phyloP scores from a whole-genome alignment of 2,329 filamentous ascomycete species.

The Colletotrichum acutatum region DNA sequence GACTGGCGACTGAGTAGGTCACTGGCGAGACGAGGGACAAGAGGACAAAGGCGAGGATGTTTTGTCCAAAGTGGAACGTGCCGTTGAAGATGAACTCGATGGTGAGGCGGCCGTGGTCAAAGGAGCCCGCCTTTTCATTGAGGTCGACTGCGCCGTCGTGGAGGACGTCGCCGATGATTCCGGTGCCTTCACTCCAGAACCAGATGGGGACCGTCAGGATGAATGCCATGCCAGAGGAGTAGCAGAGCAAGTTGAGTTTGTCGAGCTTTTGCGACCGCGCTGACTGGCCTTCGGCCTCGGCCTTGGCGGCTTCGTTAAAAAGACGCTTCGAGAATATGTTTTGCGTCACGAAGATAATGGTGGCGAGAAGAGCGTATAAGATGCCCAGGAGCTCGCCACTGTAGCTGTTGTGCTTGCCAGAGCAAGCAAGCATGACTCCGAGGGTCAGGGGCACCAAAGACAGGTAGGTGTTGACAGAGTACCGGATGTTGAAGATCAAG shows the following conservation, averaged over 20 bases:
- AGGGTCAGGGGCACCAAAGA: conserved; percentile 91
- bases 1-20: conserved; percentile 93
- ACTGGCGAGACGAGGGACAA: conserved; percentile 95
- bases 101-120: conserved; percentile 77
- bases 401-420: conserved; percentile 76
- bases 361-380: conserved; percentile 86
- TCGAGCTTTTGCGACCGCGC: conserved; percentile 83
- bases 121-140: conserved; percentile 69
- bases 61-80: conserved; percentile 95
- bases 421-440: conserved; percentile 97
- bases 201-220: conserved; percentile 89
- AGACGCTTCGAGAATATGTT: conserved; percentile 99
- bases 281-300: conserved; percentile 77
- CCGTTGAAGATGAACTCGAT: conserved; percentile 98
- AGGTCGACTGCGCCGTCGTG: conserved; percentile 81
- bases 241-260: conserved; percentile 96
- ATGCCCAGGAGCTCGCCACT: conserved; percentile 92
- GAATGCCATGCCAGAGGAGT: conserved; percentile 95
- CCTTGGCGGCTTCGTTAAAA: conserved; percentile 92
- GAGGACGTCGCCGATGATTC: conserved; percentile 80
- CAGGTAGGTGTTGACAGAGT: conserved; percentile 86
- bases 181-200: conserved; percentile 90
- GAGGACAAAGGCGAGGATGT: conserved; percentile 92
- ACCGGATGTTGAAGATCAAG: conserved; percentile 87
- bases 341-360: conserved; percentile 94